These are phyloP conservation scores for Phytophthora hybrid DNA, from an alignment of 352 stramenopile species.

Conservation along the genomic window DNA sequence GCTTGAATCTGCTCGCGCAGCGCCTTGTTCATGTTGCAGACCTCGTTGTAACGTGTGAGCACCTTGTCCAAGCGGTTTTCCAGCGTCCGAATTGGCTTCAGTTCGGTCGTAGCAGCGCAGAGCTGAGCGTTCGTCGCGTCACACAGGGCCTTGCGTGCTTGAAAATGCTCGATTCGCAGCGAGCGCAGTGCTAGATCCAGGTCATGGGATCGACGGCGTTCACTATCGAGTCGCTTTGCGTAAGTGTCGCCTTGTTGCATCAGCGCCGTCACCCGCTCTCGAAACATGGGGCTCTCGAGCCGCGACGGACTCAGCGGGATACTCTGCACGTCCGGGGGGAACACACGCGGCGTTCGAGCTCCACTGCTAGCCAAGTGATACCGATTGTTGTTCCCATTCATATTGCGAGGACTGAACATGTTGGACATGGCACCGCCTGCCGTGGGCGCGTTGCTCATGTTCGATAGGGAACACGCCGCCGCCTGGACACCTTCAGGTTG, in stretches of 20 bases:
- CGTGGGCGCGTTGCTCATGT: constrained; percentile 26
- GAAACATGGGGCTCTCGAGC: constrained; percentile 80
- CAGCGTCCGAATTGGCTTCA: constrained; percentile 76
- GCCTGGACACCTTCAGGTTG: neutral
- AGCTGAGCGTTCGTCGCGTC: constrained; percentile 55
- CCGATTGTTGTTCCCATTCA: constrained; percentile 39
- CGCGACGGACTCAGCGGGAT: constrained; percentile 74
- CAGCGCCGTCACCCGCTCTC: constrained; percentile 62
- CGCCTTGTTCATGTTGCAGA: constrained; percentile 85
- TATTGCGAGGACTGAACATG: constrained; percentile 36
- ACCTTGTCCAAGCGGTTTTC: constrained; percentile 88
- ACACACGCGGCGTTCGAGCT: constrained; percentile 57
- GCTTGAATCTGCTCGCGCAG: constrained; percentile 84
- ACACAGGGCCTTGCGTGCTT: constrained; percentile 64
- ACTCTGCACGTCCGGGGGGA: constrained; percentile 57
- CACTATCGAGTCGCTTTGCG: constrained; percentile 73
- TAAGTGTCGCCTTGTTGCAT: constrained; percentile 83
- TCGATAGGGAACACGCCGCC: neutral
- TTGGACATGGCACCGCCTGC: constrained; percentile 23
- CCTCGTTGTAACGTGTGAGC: constrained; percentile 86
- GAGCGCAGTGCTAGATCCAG: constrained; percentile 46
- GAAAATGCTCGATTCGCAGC: constrained; percentile 50
- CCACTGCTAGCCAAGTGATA: constrained; percentile 50
- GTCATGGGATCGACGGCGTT: constrained; percentile 58
- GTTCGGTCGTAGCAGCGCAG: constrained; percentile 55